Conservation (phyloP, 768 basidiomycete genomes). For the Termitomyces sp. region DNA sequence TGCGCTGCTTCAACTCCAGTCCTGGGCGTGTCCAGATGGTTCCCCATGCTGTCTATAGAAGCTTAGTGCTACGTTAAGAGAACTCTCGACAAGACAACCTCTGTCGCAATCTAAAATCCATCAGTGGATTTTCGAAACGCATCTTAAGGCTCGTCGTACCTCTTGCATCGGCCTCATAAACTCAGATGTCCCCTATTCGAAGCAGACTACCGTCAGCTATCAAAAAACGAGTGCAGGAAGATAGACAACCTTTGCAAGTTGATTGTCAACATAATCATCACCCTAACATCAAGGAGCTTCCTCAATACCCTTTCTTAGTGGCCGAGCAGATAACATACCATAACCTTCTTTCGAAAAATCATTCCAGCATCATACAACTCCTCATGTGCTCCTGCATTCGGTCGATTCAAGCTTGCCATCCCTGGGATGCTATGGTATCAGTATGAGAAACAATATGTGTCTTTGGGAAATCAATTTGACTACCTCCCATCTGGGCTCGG, state of each 20-base stretch:
- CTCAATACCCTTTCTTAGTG: not conserved
- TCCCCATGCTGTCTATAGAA: slow-evolving; percentile 38
- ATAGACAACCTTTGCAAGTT: slow-evolving; percentile 30
- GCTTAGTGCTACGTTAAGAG: not conserved
- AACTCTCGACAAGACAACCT: slow-evolving; percentile 21
- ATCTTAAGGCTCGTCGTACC: slow-evolving; percentile 13
- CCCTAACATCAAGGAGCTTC: slow-evolving; percentile 26
- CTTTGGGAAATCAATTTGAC: not conserved
- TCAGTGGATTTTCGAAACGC: not conserved
- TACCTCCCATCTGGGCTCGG: not conserved
- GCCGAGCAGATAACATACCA: slow-evolving; percentile 26
- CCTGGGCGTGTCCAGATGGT: slow-evolving; percentile 47
- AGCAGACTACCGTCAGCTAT: not conserved
- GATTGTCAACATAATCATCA: slow-evolving; percentile 40
- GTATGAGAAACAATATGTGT: not conserved
- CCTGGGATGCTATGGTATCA: not conserved
- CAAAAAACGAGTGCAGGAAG: not conserved
- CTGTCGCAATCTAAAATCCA: slow-evolving; percentile 31
- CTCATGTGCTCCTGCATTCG: slow-evolving; percentile 34
- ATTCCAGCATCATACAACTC: slow-evolving; percentile 43
- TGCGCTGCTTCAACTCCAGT: slow-evolving; percentile 43
- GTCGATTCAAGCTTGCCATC: slow-evolving; percentile 23
- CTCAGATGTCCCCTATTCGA: slow-evolving; percentile 25
- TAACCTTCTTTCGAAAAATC: slow-evolving; percentile 35
- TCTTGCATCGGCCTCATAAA: slow-evolving; percentile 49